Conservation (phyloP, 768 basidiomycete species). For the Lactarius psammicola region DNA sequence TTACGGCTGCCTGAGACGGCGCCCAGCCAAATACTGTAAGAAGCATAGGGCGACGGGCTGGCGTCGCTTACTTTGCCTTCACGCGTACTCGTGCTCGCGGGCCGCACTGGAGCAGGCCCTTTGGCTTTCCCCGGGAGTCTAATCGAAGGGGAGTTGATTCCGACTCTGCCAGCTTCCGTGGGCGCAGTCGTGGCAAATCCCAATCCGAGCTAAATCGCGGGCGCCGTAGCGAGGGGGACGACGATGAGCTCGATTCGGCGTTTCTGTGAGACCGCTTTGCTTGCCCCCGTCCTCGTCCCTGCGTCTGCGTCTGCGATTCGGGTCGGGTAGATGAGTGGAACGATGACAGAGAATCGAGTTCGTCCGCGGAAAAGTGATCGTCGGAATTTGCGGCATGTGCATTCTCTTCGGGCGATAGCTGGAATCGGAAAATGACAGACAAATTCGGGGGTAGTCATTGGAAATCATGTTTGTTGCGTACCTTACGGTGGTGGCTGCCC, state of each 20-base stretch:
- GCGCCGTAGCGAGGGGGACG: slow-evolving; percentile 2
- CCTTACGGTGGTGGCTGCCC: no score
- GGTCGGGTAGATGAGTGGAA: not conserved
- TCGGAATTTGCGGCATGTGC: not conserved
- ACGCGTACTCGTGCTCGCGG: slow-evolving; percentile 16
- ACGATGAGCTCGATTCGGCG: not conserved
- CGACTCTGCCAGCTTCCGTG: slow-evolving; percentile 2
- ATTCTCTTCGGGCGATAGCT: not conserved
- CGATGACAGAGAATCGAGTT: not conserved
- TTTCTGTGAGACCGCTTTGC: not conserved
- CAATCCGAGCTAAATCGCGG: slow-evolving; percentile 24
- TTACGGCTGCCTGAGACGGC: not conserved
- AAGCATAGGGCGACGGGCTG: not conserved
- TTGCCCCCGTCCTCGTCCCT: not conserved
- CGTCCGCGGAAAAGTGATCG: not conserved
- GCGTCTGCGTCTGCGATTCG: no score
- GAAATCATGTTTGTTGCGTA: not conserved
- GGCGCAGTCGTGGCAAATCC: slow-evolving; percentile 7
- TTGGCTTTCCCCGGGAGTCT: slow-evolving; percentile 13
- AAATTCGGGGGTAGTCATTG: not conserved
- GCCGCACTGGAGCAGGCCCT: slow-evolving; percentile 13
- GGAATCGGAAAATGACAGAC: not conserved
- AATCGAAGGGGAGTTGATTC: slow-evolving; percentile 13
- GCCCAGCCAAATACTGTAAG: not conserved
- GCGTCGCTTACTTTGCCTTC: slow-evolving; percentile 6